Evolutionary conservation across 2,329 filamentous ascomycete species (phyloP).

Genomic region (Pseudogymnoascus sp.): DNA sequence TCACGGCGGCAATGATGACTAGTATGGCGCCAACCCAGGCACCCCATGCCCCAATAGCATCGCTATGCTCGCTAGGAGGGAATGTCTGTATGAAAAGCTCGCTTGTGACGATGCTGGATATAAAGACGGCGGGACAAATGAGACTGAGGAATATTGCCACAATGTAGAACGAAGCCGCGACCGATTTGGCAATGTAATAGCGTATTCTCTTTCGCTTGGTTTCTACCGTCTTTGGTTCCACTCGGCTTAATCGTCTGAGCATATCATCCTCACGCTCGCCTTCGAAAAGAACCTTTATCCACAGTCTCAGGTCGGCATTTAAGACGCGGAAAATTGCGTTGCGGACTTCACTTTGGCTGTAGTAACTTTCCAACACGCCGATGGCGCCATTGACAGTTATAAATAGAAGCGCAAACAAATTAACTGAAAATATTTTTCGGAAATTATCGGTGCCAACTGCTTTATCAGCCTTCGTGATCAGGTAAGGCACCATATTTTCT

Average conservation of each 20-base stretch:
- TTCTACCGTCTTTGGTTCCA: background rate
- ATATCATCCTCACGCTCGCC: slow-evolving; percentile 8
- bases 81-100: slow-evolving; percentile 8
- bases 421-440: background rate
- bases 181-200: slow-evolving; percentile 11
- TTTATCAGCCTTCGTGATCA: background rate
- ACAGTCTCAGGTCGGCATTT: slow-evolving; percentile 10
- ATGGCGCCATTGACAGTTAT: slow-evolving; percentile 12
- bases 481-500: slow-evolving; percentile 11
- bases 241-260: background rate
- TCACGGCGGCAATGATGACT: slow-evolving; percentile 12
- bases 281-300: slow-evolving; percentile 12
- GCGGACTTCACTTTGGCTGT: slow-evolving; percentile 11
- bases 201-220: slow-evolving; percentile 10
- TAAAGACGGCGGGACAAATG: slow-evolving; percentile 11
- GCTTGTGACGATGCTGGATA: slow-evolving; percentile 8
- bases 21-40: slow-evolving; percentile 14
- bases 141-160: slow-evolving; percentile 3
- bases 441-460: background rate
- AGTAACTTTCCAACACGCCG: slow-evolving; percentile 11
- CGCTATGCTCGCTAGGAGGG: slow-evolving; percentile 13
- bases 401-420: slow-evolving; percentile 7
- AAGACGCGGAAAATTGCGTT: slow-evolving; percentile 13
- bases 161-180: slow-evolving; percentile 11
- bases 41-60: slow-evolving; percentile 15